Conservation (phyloP, 2,329 filamentous ascomycete species). For the Pseudopithomyces maydicus region DNA sequence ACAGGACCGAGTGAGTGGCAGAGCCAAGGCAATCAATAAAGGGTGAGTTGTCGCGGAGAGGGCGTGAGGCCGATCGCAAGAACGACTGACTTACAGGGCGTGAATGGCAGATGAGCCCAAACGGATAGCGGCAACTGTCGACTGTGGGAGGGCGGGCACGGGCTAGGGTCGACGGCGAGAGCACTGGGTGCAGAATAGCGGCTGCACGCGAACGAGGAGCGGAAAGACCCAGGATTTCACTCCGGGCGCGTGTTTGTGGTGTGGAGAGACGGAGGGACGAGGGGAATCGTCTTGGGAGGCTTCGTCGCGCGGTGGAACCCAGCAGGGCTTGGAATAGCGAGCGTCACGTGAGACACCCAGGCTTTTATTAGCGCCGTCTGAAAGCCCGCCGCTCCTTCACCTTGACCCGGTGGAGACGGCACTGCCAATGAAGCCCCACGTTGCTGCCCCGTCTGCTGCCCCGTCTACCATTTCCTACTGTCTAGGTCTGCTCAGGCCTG, state of each 20-base stretch:
- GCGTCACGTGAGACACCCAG: conserved; percentile 15
- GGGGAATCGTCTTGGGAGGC: conserved; percentile 16
- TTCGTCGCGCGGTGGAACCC: conserved; percentile 14
- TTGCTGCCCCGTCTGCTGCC: not conserved
- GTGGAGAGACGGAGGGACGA: conserved; percentile 25
- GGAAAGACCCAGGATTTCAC: conserved; percentile 33
- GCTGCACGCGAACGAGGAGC: conserved; percentile 38
- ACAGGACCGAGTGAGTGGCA: conserved; percentile 19
- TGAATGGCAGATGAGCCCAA: conserved; percentile 41
- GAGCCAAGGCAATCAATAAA: conserved; percentile 16
- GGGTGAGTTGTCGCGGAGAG: conserved; percentile 16
- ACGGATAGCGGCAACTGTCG: conserved; percentile 35
- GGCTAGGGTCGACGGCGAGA: conserved; percentile 20
- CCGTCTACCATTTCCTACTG: too few species aligned
- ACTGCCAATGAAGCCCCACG: not conserved
- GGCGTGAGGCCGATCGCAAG: conserved; percentile 33
- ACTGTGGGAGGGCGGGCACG: conserved; percentile 16
- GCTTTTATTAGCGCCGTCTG: conserved; percentile 5
- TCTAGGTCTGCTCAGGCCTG: not conserved
- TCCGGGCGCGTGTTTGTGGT: conserved; percentile 24
- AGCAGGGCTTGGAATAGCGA: conserved; percentile 8
- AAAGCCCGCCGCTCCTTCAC: conserved; percentile 11
- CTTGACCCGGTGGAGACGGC: conserved; percentile 3
- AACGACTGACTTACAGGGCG: conserved; percentile 47
- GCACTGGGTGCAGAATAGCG: conserved; percentile 23